Evolutionary conservation across 129 eudicot genomes (phyloP).

Genomic region (Chrysanthemum lavandulifolium): DNA sequence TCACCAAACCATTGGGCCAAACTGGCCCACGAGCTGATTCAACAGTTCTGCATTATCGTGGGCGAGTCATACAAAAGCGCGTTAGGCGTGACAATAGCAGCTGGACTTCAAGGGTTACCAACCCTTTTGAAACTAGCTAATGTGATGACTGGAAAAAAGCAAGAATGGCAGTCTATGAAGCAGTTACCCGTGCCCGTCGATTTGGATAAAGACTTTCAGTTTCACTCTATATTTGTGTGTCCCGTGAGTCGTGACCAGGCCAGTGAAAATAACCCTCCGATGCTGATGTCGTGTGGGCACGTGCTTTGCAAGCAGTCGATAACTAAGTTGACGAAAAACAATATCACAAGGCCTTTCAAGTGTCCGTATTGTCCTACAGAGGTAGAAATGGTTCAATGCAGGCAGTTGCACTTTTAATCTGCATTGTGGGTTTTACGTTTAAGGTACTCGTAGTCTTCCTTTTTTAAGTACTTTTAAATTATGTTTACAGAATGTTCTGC

Average conservation of each 20-base stretch:
- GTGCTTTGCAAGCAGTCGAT: constrained; percentile 84
- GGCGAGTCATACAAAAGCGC: constrained; percentile 77
- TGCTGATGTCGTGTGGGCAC: constrained; percentile 90
- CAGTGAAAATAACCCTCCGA: constrained; percentile 86
- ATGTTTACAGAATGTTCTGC: constrained; percentile 23
- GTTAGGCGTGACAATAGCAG: constrained; percentile 67
- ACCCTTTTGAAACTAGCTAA: constrained; percentile 83
- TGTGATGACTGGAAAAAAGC: constrained; percentile 77
- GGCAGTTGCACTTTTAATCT: constrained; percentile 60
- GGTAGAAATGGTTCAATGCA: constrained; percentile 76
- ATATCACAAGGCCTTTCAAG: constrained; percentile 82
- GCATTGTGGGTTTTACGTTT: constrained; percentile 19
- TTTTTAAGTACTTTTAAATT: background rate
- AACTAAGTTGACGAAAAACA: constrained; percentile 75
- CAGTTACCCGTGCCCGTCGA: constrained; percentile 88
- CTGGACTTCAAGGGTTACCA: constrained; percentile 80
- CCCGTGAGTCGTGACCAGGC: constrained; percentile 94
- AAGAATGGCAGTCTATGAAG: constrained; percentile 84
- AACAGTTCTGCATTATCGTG: constrained; percentile 63
- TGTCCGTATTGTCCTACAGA: constrained; percentile 91
- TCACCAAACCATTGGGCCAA: constrained; percentile 71
- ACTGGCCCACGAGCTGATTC: constrained; percentile 51
- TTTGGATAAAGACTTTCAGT: constrained; percentile 65
- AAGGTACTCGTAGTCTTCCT: constrained; percentile 10
- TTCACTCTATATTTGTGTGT: constrained; percentile 84